Conservation (phyloP, 164 flowering plant genomes). For the Warburgia ugandensis region DNA sequence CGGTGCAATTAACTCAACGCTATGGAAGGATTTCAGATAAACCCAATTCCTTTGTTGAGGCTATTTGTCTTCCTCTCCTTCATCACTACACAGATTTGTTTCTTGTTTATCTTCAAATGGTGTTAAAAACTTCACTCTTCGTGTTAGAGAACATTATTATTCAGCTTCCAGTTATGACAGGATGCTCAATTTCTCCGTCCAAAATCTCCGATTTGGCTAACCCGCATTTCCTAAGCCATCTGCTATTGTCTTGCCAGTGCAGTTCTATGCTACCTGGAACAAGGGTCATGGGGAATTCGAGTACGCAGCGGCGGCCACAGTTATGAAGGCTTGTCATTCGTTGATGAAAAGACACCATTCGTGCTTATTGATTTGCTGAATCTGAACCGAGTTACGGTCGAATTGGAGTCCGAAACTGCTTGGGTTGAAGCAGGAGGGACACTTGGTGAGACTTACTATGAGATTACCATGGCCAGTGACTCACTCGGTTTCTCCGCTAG, state of each 20-base stretch:
- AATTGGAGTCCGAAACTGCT: slow-evolving; percentile 14
- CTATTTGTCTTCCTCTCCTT: slow-evolving; percentile 6
- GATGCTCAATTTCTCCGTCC: slow-evolving; percentile 18
- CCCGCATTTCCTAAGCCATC: slow-evolving; percentile 12
- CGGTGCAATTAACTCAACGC: background rate
- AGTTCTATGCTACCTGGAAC: slow-evolving; percentile 15
- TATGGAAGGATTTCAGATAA: slow-evolving; percentile 1
- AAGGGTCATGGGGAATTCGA: slow-evolving; percentile 11
- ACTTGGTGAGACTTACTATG: slow-evolving; percentile 23
- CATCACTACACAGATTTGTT: slow-evolving; percentile 4
- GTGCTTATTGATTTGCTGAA: slow-evolving; percentile 26
- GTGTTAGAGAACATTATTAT: background rate
- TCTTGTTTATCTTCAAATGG: slow-evolving; percentile 14
- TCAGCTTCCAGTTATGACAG: slow-evolving; percentile 5
- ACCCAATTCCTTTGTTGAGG: slow-evolving; percentile 2
- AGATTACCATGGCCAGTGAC: slow-evolving; percentile 15
- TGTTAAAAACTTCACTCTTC: slow-evolving; percentile 16
- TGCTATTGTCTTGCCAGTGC: slow-evolving; percentile 18
- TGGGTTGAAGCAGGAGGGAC: slow-evolving; percentile 32
- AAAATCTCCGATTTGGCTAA: slow-evolving; percentile 17
- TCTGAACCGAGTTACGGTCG: slow-evolving; percentile 15
- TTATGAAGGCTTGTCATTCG: slow-evolving; percentile 21
- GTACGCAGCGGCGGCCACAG: slow-evolving; percentile 26
- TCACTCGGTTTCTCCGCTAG: slow-evolving; percentile 24
- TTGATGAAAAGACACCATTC: slow-evolving; percentile 6